A percentile compares a stretch with the other conserved stretches of the same genome.
Evolutionary conservation across 2,329 filamentous ascomycete species (phyloP).

Genomic region (Knufia fluminis): DNA sequence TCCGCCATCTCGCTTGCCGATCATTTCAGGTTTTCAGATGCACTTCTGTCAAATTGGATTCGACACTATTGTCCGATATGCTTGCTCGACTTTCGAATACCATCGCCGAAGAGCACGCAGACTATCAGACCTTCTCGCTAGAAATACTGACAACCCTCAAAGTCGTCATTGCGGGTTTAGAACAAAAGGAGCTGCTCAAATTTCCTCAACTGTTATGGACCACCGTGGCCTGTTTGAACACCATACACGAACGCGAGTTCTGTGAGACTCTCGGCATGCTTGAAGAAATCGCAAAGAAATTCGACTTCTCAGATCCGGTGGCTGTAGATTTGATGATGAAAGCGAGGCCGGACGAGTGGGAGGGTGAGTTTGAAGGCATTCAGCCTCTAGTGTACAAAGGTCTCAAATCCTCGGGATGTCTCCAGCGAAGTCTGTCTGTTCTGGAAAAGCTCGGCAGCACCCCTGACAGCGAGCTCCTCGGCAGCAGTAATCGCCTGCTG

Average conservation of each 20-base stretch:
- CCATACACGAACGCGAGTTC: slow-evolving; percentile 92
- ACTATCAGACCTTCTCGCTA: slow-evolving; percentile 96
- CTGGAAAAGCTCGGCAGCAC: slow-evolving; percentile 71
- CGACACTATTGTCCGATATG: slow-evolving; percentile 94
- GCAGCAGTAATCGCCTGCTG: slow-evolving; percentile 70
- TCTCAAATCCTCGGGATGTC: slow-evolving; percentile 72
- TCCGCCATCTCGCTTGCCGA: slow-evolving; percentile 85
- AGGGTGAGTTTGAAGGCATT: slow-evolving; percentile 77
- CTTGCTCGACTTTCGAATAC: slow-evolving; percentile 90
- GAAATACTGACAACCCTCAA: slow-evolving; percentile 93
- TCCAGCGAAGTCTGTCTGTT: slow-evolving; percentile 66
- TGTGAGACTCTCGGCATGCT: slow-evolving; percentile 87
- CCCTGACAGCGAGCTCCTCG: slow-evolving; percentile 70
- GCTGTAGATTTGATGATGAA: slow-evolving; percentile 65
- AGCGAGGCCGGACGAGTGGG: slow-evolving; percentile 76
- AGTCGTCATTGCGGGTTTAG: slow-evolving; percentile 77
- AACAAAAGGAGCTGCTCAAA: slow-evolving; percentile 67
- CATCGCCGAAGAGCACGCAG: slow-evolving; percentile 85
- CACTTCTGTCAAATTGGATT: slow-evolving; percentile 81
- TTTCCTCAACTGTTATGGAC: slow-evolving; percentile 98
- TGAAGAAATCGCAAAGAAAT: slow-evolving; percentile 71
- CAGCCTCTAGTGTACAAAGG: slow-evolving; percentile 86
- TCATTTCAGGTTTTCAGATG: slow-evolving; percentile 97
- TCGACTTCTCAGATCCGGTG: slow-evolving; percentile 64
- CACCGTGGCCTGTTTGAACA: slow-evolving; percentile 89